Conservation (phyloP, 768 basidiomycete species). For the Agaricus blazei region DNA sequence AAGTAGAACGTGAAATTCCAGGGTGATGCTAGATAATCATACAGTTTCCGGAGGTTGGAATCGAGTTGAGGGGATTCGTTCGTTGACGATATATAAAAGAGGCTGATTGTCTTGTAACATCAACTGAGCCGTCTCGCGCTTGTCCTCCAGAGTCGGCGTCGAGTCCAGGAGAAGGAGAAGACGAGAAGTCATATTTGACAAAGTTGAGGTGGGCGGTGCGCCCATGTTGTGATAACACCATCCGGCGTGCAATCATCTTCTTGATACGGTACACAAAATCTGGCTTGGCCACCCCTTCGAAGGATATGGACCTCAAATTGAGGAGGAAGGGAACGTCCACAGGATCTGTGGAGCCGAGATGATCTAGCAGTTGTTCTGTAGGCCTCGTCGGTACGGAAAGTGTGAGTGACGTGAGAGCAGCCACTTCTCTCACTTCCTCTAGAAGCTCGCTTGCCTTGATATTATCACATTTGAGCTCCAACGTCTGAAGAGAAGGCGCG, state of each 20-base stretch:
- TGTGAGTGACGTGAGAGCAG: conserved; percentile 1
- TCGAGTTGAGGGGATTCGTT: not conserved
- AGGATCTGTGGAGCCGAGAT: conserved; percentile 8
- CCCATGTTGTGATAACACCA: not conserved
- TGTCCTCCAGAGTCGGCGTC: conserved; percentile 2
- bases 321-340: conserved; percentile 9
- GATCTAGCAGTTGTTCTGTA: conserved; percentile 8
- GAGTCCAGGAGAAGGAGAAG: conserved; percentile 1
- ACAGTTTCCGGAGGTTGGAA: not conserved
- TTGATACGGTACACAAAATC: conserved; percentile 10
- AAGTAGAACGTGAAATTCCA: not conserved
- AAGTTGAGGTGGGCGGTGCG: conserved; percentile 7
- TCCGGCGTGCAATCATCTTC: conserved; percentile 7
- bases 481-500: conserved; percentile 4
- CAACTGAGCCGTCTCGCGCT: conserved; percentile 1
- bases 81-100: conserved; percentile 8
- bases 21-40: not conserved
- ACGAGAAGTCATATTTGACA: conserved; percentile 8
- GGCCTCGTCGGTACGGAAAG: conserved; percentile 6
- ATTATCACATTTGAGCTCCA: conserved; percentile 9
- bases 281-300: conserved; percentile 7
- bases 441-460: conserved; percentile 7
- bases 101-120: conserved; percentile 7
- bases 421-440: conserved; percentile 6
- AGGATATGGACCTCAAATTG: conserved; percentile 4